Base-by-base conservation (phyloP, 768 basidiomycete species). In the Porphyrellus cyaneotinctus region DNA sequence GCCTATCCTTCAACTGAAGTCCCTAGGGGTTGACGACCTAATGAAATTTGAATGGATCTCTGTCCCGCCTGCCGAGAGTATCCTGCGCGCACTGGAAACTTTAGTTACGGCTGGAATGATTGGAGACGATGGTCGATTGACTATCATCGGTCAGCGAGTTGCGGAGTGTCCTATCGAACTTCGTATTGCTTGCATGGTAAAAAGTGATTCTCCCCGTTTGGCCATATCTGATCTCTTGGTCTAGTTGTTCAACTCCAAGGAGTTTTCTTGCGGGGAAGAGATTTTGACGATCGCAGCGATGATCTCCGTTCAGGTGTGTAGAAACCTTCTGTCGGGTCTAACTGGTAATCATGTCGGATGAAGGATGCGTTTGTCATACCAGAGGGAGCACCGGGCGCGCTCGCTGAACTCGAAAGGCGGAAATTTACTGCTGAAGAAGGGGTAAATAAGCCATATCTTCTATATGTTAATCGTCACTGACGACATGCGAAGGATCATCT, bases 381-480 rank as follows among this genome's bases (percentile, higher is more conserved):
- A 4, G 90, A 93, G 3, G 94, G 93, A 6, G 83, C 87, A 9
- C 78, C 82, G 6, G 91, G 91, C 13, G 91, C 92, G 2, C 67
- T 92, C 30, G 93, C 89, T 4, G 95, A 98, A 69, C 74, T 98
- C 14, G 95, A 98, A 69, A 78, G 93, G 46, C 75, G 97, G 52
- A 98, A 98, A 67, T 98, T 98, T 62, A 98, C 93, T 0, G 93
- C 95, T 0, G 95, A 98, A 70, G 97, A 99, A 81, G 97, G 97
- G 63, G 93, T 93, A 54, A 63, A 80, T 73, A 9, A 23, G n/a
- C 49, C 18, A 9, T 28, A 18, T 20, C 17, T 44, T 18, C n/a
- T 28, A 32, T 30, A 43, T 47, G 10, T 20, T 18, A n/a, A 17
- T 13, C 35, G 20, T 47, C 3, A 8, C 22, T 46, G 52, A 52